Evolutionary conservation across 257 asterid genomes (phyloP).

Genomic region (Nicotiana sylvestris): DNA sequence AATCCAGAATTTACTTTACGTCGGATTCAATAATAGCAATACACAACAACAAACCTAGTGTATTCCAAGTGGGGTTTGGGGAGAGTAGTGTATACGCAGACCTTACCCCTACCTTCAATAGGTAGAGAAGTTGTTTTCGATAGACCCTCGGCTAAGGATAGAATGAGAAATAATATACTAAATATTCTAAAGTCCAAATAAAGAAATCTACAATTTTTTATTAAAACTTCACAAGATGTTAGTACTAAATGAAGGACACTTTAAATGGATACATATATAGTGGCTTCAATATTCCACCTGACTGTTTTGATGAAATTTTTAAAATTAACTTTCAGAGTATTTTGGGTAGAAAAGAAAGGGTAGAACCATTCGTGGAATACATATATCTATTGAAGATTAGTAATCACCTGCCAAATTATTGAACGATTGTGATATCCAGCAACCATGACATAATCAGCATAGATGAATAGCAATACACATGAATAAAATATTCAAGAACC

Average conservation of each 20-base stretch:
- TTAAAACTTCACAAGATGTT: not conserved
- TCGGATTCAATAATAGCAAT: too few relatives aligned
- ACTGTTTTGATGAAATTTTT: not conserved
- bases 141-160: not conserved
- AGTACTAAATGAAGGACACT: not conserved
- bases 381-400: conserved; percentile 1
- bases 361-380: not conserved
- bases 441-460: conserved; percentile 58
- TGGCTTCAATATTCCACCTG: not conserved
- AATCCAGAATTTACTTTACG: too few relatives aligned
- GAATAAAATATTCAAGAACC: too few relatives aligned
- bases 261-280: not conserved
- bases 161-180: not conserved
- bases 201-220: not conserved
- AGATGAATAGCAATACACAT: conserved; percentile 30
- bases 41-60: too few relatives aligned
- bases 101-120: too few relatives aligned
- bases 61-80: too few relatives aligned
- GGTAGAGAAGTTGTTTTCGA: too few relatives aligned
- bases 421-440: conserved; percentile 46
- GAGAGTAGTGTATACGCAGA: too few relatives aligned
- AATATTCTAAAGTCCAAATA: not conserved
- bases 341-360: not conserved
- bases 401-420: conserved; percentile 57
- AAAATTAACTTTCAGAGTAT: not conserved